A percentile compares a stretch with the other conserved stretches of the same genome.
Conservation (phyloP, 805 yeast species). For the Pichia membranifaciens region DNA sequence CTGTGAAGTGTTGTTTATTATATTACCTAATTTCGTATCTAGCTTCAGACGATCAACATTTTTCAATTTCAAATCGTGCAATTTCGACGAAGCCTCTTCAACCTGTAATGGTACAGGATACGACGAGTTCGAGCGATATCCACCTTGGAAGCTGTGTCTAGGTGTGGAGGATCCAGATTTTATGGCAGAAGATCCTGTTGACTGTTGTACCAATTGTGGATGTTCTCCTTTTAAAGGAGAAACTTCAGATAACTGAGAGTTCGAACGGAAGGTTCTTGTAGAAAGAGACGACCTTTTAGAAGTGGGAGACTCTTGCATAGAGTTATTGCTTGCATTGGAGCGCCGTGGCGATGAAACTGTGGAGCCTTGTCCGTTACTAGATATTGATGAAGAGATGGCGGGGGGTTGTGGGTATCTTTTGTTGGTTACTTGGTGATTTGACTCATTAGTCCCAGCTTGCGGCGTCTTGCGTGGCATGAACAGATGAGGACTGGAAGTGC, state of each 20-base stretch:
- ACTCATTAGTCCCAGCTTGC: background rate
- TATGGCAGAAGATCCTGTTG: background rate
- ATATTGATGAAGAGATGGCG: constrained; percentile 1
- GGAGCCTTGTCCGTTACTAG: background rate
- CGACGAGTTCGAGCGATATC: constrained; percentile 1
- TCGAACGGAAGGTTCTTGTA: constrained; percentile 30
- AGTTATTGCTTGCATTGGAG: constrained; percentile 2
- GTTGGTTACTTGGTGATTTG: background rate
- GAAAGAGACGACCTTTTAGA: constrained; percentile 30
- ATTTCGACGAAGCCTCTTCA: constrained; percentile 26
- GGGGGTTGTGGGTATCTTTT: constrained; percentile 11
- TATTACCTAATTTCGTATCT: constrained; percentile 24
- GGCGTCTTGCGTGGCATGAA: background rate
- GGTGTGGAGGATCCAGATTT: constrained; percentile 11
- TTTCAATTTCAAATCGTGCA: constrained; percentile 25
- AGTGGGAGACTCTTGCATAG: constrained; percentile 20
- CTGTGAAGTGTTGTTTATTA: constrained; percentile 22
- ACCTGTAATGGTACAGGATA: constrained; percentile 16
- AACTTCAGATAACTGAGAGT: constrained; percentile 23
- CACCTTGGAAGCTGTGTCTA: constrained; percentile 2
- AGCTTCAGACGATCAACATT: constrained; percentile 27
- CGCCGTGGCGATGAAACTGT: constrained; percentile 13
- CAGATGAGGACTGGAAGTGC: background rate
- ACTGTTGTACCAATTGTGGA: constrained; percentile 5
- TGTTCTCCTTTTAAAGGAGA: constrained; percentile 21